These are phyloP conservation scores for Bipolaris victoriae DNA, from an alignment of 2,329 filamentous ascomycete species.

Conservation along the genomic window DNA sequence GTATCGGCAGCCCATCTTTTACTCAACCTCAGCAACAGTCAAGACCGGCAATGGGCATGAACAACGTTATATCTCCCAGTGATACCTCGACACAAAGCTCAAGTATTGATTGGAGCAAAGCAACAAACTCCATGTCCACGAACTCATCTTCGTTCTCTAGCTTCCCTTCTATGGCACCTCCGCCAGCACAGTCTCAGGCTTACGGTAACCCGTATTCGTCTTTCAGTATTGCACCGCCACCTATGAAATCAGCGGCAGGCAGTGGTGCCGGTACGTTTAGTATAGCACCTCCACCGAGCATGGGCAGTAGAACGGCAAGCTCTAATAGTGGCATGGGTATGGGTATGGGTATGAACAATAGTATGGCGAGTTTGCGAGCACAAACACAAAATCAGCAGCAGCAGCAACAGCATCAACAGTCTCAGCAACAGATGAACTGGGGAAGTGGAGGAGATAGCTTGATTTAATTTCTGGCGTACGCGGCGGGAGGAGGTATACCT, in stretches of 20 bases:
- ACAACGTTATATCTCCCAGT: conserved; percentile 36
- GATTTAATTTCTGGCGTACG: conserved; percentile 24
- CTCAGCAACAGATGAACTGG: conserved; percentile 29
- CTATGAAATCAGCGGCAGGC: conserved; percentile 22
- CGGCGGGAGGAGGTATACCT: neutral
- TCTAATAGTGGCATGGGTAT: conserved; percentile 41
- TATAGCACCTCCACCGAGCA: conserved; percentile 36
- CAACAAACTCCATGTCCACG: conserved; percentile 21
- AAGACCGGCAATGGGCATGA: conserved; percentile 43
- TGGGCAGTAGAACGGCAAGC: conserved; percentile 23
- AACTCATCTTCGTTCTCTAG: conserved; percentile 43
- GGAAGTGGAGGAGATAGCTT: conserved; percentile 36
- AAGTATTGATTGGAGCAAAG: conserved; percentile 42
- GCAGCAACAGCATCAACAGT: conserved; percentile 24
- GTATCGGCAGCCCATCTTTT: conserved; percentile 43
- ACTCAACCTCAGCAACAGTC: conserved; percentile 49
- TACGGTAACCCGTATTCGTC: conserved; percentile 42
- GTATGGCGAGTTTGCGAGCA: conserved; percentile 33
- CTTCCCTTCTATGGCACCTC: conserved; percentile 62
- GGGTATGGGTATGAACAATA: conserved; percentile 29
- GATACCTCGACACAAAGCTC: conserved; percentile 21
- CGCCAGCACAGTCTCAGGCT: conserved; percentile 23
- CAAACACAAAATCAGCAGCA: conserved; percentile 34
- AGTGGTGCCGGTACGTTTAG: conserved; percentile 24
- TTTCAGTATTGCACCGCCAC: conserved; percentile 50